Base-by-base conservation (phyloP, 305 asterid genomes). In the Fraxinus sp. region DNA sequence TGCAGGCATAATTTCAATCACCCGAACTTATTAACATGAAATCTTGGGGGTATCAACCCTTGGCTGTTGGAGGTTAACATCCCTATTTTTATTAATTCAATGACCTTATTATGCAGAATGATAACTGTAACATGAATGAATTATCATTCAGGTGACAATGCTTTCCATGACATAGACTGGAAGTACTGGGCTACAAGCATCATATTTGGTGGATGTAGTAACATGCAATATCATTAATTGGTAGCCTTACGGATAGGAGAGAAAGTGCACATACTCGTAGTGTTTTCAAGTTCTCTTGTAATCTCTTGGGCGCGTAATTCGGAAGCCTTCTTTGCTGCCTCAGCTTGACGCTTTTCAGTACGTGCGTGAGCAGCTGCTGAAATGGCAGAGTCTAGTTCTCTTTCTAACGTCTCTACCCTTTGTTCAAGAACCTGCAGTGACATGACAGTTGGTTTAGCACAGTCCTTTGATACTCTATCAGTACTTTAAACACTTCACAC, bases 361-460 rank as follows among this genome's bases (percentile, higher is more conserved):
- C 98, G 97, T 71, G 99, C 97, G 82, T 84, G 97, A 33, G 99
- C 98, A 83, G 99, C 97, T 71, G 97, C 98, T 26, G 98, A 93
- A 78, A 95, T 95, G 74, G 99, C 91, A 78, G 95, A 89, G 89
- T 95, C 99, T 11, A 95, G 91, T 90, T 94, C 97, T 85, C 95
- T 87, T 84, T 92, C 98, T 87, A 95, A 89, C 72, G 94, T 93
- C 87, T 90, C 92, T 37, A 95, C 99, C 87, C 99, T 92, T 85
- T 91, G 98, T 89, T 95, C 98, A 71, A 95, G 97, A 90, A 93
- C 94, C 99, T 95, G 88, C 74, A 80, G 76, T 79, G 84, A 78
- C 36, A 74, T 13, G 80, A 82, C 77, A 79, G 26, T 83, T 46
- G 74, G 32, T 26, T 68, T 26, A 68, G 73, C 72, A 36, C 37